These are phyloP conservation scores for Fragaria vesca DNA, from an alignment of 306 rosid species.

Conservation along the genomic window DNA sequence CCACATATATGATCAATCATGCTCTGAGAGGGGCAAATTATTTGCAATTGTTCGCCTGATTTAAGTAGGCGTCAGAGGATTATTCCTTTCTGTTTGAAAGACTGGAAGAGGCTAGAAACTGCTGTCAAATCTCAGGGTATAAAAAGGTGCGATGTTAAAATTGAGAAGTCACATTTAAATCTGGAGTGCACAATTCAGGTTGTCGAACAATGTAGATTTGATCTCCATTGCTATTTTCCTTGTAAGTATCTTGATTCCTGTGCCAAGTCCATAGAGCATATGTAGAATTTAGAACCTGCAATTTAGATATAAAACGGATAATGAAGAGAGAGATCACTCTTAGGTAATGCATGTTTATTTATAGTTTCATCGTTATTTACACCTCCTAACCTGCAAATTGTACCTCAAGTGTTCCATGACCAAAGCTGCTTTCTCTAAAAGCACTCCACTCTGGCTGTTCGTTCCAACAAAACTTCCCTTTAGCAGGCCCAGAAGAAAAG, in stretches of 20 bases:
- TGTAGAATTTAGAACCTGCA: slow-evolving; percentile 79
- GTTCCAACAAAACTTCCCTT: slow-evolving; percentile 82
- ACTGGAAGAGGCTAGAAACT: not conserved
- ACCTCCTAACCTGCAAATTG: not conserved
- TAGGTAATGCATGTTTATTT: not conserved
- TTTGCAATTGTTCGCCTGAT: not conserved
- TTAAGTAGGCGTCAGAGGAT: not conserved
- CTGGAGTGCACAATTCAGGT: slow-evolving; percentile 57
- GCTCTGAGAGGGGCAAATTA: not conserved
- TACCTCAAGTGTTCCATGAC: slow-evolving; percentile 96
- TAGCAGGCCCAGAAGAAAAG: slow-evolving; percentile 75
- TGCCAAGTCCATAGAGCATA: slow-evolving; percentile 95
- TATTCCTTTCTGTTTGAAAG: not conserved
- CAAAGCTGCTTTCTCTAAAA: slow-evolving; percentile 95
- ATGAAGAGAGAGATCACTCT: not conserved
- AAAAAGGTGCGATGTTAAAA: slow-evolving; percentile 17
- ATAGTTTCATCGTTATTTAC: not conserved
- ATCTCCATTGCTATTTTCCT: slow-evolving; percentile 60
- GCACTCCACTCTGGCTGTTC: slow-evolving; percentile 93
- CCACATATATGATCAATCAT: not conserved
- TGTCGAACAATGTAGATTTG: slow-evolving; percentile 80
- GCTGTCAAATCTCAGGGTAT: not conserved
- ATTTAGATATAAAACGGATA: not conserved
- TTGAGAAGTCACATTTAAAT: slow-evolving; percentile 38
- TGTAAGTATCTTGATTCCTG: slow-evolving; percentile 70